Evolutionary conservation across 768 basidiomycete species (phyloP).

Genomic region (Lentinus brumalis): DNA sequence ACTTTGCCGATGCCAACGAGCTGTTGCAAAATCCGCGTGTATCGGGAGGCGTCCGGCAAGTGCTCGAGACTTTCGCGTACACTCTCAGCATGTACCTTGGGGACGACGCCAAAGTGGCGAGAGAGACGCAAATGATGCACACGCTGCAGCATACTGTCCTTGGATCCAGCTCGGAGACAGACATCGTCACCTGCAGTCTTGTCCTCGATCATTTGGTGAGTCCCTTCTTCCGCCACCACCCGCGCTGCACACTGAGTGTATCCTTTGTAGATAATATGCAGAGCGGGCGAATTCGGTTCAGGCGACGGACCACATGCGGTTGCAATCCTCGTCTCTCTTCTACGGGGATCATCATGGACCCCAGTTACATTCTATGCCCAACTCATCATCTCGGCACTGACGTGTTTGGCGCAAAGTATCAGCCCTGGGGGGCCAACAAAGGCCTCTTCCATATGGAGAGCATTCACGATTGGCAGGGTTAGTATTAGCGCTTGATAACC

Average conservation of each 20-base stretch:
- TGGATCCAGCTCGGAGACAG: conserved; percentile 61
- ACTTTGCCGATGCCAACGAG: conserved; percentile 51
- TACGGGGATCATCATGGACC: conserved; percentile 30
- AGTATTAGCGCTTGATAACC: conserved; percentile 25
- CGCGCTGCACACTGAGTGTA: neutral
- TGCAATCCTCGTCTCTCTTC: conserved; percentile 26
- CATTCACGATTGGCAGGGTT: conserved; percentile 74
- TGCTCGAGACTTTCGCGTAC: conserved; percentile 59
- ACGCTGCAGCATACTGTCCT: conserved; percentile 55
- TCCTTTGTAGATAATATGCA: conserved; percentile 50
- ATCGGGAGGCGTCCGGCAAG: conserved; percentile 52
- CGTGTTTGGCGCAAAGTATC: conserved; percentile 57
- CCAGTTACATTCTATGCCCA: conserved; percentile 44
- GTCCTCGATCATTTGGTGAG: conserved; percentile 63
- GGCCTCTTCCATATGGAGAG: conserved; percentile 57
- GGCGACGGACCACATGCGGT: conserved; percentile 46
- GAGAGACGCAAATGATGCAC: conserved; percentile 74
- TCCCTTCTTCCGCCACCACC: neutral
- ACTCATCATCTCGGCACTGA: conserved; percentile 62
- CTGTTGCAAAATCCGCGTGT: conserved; percentile 56
- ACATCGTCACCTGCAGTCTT: conserved; percentile 64
- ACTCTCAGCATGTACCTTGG: conserved; percentile 62
- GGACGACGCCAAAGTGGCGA: conserved; percentile 69
- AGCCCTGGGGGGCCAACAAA: conserved; percentile 23
- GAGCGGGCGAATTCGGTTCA: conserved; percentile 63